A percentile compares a stretch with the other conserved stretches of the same genome.
Evolutionary conservation across 495 filamentous ascomycete species (phyloP).

Genomic region (Penicillium angulare): DNA sequence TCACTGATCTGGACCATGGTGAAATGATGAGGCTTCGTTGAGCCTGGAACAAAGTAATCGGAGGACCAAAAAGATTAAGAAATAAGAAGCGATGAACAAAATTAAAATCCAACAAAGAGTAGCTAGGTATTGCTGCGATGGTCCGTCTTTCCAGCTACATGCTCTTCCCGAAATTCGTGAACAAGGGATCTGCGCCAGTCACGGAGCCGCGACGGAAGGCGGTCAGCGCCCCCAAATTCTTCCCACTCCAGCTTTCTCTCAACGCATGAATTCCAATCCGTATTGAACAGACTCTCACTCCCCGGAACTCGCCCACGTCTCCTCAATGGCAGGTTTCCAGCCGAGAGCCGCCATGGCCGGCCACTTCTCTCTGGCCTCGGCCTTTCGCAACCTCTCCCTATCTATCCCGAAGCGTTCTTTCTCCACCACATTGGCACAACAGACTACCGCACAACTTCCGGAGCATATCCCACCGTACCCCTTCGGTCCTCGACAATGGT

Average conservation of each 20-base stretch:
- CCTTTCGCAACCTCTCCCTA: conserved; percentile 44
- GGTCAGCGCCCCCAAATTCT: conserved; percentile 44
- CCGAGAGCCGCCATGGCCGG: conserved; percentile 31
- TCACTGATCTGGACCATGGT: conserved; percentile 93
- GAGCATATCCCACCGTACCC: conserved; percentile 72
- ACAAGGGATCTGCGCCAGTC: conserved; percentile 36
- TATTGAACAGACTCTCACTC: not conserved
- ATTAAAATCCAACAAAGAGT: conserved; percentile 1
- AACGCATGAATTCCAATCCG: no score
- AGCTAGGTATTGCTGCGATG: conserved; percentile 14
- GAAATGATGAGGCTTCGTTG: conserved; percentile 24
- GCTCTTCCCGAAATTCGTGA: conserved; percentile 40
- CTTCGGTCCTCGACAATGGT: conserved; percentile 71
- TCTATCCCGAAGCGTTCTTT: conserved; percentile 42
- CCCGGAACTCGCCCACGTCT: not conserved
- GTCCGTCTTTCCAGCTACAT: conserved; percentile 12
- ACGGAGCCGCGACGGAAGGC: conserved; percentile 32
- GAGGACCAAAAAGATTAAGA: conserved; percentile 1
- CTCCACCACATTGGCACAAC: conserved; percentile 37
- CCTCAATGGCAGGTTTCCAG: conserved; percentile 34
- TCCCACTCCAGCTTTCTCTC: conserved; percentile 8
- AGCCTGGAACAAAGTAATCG: conserved; percentile 15
- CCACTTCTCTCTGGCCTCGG: conserved; percentile 38
- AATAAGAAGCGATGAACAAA: not conserved
- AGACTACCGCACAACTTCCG: conserved; percentile 36